Base-by-base conservation (phyloP, 2,329 filamentous ascomycete genomes). In the Chaetomiaceae sp. region DNA sequence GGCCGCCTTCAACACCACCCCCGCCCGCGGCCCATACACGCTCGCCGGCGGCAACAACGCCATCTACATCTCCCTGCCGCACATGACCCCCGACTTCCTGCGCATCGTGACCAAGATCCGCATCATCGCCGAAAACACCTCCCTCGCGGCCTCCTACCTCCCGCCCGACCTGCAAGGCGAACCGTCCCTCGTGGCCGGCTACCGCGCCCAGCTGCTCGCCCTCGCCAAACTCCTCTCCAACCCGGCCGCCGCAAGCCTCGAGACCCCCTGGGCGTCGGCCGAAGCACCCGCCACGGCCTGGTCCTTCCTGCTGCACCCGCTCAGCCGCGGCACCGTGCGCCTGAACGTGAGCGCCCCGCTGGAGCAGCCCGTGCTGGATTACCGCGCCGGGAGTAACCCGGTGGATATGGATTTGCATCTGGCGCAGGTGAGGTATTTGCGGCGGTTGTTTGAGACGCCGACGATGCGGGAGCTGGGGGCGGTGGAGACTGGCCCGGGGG, bases 371-470 rank as follows among this genome's bases (percentile, higher is more conserved):
- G 45, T 64, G 6, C 56, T 70, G 18, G 65, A 71, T 55, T 65
- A 65, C 47, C 56, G 63, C 27, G 49, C 60, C 6, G 56, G 61
- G 42, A 70, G 68, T 15, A 65, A 77, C 52, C 73, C 75, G 6
- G 65, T 76, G 37, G 78, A 80, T 52, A 58, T 76, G 32, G 72
- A 73, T 54, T 68, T 67, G 4, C 68, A 76, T 34, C 60, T 60
- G 19, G 58, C 59, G 63, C n/a, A 66, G 62, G 24, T 66, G 63
- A 48, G 60, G 62, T 41, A 43, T 29, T 36, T 55, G 18, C 64
- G 66, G 0, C 11, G 42, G 22, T 6, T 54, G 36, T 10, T 52
- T 32, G 34, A 48, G 17, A 62, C 65, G 36, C 58, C 60, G 1
- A 50, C 54, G 2, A 30, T 54, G 38, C 20, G 32, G 20, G 14